These are phyloP conservation scores for Thraustochytrium striatum DNA, from an alignment of 352 stramenopile genomes.

Conservation along the genomic window DNA sequence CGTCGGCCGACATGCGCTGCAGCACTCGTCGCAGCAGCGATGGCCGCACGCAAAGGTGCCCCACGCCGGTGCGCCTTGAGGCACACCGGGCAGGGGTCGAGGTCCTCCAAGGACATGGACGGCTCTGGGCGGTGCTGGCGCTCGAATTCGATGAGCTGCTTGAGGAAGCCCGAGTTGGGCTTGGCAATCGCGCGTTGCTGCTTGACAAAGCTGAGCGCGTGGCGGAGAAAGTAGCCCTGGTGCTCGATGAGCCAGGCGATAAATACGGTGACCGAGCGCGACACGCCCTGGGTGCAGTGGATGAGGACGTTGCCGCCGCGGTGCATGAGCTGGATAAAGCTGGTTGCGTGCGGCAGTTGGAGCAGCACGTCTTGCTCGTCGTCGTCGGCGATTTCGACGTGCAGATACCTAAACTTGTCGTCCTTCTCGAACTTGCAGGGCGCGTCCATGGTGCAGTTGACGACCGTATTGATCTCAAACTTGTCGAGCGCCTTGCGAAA, in stretches of 20 bases:
- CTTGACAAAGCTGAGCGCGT: not conserved
- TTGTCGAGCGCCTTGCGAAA: slow-evolving; percentile 43
- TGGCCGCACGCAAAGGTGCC: slow-evolving; percentile 20
- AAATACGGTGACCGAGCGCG: not conserved
- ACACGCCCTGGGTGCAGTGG: not conserved
- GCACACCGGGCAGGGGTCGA: slow-evolving; percentile 18
- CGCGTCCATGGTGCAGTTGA: slow-evolving; percentile 35
- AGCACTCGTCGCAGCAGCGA: slow-evolving; percentile 13
- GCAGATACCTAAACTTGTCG: slow-evolving; percentile 7
- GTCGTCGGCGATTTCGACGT: slow-evolving; percentile 26
- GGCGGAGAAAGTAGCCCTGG: not conserved
- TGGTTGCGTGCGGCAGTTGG: not conserved
- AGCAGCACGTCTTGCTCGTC: not conserved
- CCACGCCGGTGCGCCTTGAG: slow-evolving; percentile 5
- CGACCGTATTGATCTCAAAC: slow-evolving; percentile 26
- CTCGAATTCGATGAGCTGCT: not conserved
- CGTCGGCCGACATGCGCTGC: not conserved
- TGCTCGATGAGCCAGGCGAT: not conserved
- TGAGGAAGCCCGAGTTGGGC: not conserved
- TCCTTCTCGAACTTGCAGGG: slow-evolving; percentile 13
- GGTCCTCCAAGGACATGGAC: not conserved
- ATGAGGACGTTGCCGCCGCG: not conserved
- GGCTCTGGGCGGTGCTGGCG: not conserved
- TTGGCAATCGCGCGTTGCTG: not conserved
- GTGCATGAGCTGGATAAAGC: slow-evolving; percentile 26